Conservation (phyloP, 257 asterid genomes). For the Sherardia arvensis region DNA sequence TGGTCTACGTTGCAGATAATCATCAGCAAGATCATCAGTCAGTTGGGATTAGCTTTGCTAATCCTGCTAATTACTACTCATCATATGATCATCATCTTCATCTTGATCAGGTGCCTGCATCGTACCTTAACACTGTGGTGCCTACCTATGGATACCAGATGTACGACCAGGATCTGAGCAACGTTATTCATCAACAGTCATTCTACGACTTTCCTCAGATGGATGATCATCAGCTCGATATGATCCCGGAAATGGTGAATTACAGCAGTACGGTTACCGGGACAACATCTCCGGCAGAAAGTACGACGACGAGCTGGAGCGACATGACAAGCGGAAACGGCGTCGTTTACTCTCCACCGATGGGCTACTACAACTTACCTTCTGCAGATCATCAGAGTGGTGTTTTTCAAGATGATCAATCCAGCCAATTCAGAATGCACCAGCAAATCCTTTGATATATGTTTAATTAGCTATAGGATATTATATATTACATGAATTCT, state of each 20-base stretch:
- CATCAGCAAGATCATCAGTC: background rate
- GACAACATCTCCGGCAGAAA: slow-evolving; percentile 20
- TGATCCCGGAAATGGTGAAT: slow-evolving; percentile 15
- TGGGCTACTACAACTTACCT: slow-evolving; percentile 1
- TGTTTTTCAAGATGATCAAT: background rate
- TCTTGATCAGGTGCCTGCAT: background rate
- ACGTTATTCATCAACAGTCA: background rate
- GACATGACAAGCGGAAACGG: slow-evolving; percentile 18
- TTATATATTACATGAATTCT: slow-evolving; percentile 2
- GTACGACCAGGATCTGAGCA: slow-evolving; percentile 10
- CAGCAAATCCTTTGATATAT: background rate
- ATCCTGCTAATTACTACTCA: slow-evolving; percentile 1
- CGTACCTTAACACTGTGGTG: background rate
- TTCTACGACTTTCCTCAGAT: background rate
- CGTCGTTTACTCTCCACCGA: slow-evolving; percentile 16
- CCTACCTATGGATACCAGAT: slow-evolving; percentile 2
- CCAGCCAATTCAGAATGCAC: slow-evolving; percentile 9
- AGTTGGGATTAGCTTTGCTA: slow-evolving; percentile 1
- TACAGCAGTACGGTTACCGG: slow-evolving; percentile 7
- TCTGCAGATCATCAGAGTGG: background rate
- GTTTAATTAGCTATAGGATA: background rate
- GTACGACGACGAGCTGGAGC: slow-evolving; percentile 27
- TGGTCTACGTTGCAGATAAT: slow-evolving; percentile 1
- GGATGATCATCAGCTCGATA: slow-evolving; percentile 4
- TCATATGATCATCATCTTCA: background rate